Conservation (phyloP, 345 rosid species). For the Rhodamnia rubescens region DNA sequence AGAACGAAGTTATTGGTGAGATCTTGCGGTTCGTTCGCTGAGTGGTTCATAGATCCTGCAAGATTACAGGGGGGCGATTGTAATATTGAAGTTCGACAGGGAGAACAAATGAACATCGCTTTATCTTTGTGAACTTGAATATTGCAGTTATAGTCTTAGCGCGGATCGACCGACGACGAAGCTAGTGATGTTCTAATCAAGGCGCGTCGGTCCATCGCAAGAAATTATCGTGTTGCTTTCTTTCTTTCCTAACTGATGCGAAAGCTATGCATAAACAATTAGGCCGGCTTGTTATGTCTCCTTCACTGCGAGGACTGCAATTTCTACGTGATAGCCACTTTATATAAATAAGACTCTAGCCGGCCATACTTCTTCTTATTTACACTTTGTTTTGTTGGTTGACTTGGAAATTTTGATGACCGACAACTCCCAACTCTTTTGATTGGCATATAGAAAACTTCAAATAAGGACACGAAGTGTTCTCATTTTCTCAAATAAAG, state of each 20-base stretch:
- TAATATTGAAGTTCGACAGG: background rate
- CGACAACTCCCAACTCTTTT: background rate
- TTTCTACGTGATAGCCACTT: background rate
- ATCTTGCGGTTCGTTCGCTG: too few species aligned
- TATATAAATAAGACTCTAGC: too few species aligned
- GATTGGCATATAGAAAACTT: too few species aligned
- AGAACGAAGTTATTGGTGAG: too few species aligned
- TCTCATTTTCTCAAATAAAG: too few species aligned
- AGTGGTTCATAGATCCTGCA: background rate
- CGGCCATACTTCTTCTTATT: too few species aligned
- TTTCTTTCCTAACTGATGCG: background rate
- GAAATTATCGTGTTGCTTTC: background rate
- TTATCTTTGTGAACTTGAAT: background rate
- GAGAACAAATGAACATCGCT: background rate
- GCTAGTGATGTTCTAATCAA: background rate
- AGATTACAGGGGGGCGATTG: background rate
- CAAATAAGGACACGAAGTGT: too few species aligned
- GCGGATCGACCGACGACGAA: background rate
- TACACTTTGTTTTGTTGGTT: background rate
- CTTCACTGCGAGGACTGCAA: background rate
- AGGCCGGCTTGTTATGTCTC: background rate
- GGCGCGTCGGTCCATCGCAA: fast-evolving
- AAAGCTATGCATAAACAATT: background rate
- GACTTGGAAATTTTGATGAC: background rate
- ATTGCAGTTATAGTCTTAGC: background rate